These are phyloP conservation scores for Lepidopterella palustris DNA, from an alignment of 495 filamentous ascomycete species.

Conservation along the genomic window DNA sequence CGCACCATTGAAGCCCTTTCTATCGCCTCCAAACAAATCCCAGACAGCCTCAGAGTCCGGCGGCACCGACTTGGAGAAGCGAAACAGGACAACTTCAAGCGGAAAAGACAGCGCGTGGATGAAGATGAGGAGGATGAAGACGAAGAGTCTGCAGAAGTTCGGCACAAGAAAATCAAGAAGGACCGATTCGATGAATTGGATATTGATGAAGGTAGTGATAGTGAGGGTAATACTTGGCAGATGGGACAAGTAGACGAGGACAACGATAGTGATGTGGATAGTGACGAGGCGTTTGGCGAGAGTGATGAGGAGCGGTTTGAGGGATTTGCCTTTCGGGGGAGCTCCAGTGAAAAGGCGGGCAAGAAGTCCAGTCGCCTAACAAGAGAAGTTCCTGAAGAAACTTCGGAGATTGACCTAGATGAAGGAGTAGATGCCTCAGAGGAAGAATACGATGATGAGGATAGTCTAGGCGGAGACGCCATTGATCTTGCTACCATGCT, in stretches of 20 bases:
- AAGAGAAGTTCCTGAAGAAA: constrained; percentile 21
- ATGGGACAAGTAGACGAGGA: constrained; percentile 58
- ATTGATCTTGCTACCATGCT: constrained; percentile 77
- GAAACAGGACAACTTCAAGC: constrained; percentile 41
- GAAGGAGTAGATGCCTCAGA: constrained; percentile 45
- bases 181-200: constrained; percentile 32
- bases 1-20: constrained; percentile 77
- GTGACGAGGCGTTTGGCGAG: constrained; percentile 86
- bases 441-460: constrained; percentile 54
- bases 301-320: constrained; percentile 46
- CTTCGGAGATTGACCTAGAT: constrained; percentile 52
- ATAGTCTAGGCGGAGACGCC: constrained; percentile 70
- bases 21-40: constrained; percentile 62
- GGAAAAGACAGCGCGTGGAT: constrained; percentile 41
- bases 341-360: constrained; percentile 13
- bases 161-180: constrained; percentile 40
- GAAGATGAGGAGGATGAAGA: constrained; percentile 48
- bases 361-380: constrained; percentile 26
- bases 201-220: constrained; percentile 61
- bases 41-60: constrained; percentile 45
- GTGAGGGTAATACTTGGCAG: constrained; percentile 84
- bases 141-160: constrained; percentile 33
- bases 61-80: constrained; percentile 53
- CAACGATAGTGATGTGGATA: constrained; percentile 59
- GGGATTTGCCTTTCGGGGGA: constrained; percentile 35